Evolutionary conservation across 257 asterid species (phyloP), one percentile per base, ranked within the genome.

Genomic region (Vinca minor): DNA sequence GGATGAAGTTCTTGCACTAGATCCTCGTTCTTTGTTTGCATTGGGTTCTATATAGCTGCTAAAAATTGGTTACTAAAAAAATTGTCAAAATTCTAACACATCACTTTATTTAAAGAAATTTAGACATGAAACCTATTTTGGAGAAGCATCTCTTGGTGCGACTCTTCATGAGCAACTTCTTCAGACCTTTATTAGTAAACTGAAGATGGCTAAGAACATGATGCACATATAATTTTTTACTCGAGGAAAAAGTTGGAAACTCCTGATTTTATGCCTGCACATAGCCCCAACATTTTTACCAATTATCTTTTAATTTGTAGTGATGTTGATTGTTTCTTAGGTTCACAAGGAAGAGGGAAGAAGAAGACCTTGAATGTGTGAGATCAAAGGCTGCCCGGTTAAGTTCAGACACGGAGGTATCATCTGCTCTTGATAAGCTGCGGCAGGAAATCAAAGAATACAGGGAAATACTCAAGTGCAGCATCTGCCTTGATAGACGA

Each of bases 401-500:
- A 68, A 87, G 74, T 73, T 76, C 80, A 32, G 73, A 84, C 39
- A 72, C 74, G 21, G 98, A 89, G 39, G 86, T 87, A n/a, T 78
- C 85, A 39, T 83, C 99, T 47, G 67, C 77, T 26, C 68, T 81
- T 57, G 84, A 86, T 75, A 93, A 87, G 87, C 96, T 87, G 65
- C 79, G 74, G 68, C 85, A 81, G 74, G 96, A 87, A 80, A 88
- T 89, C 45, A 81, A 57, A 74, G 96, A 87, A 78, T 93, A 87
- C 83, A 82, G 75, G 69, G 97, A 87, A 65, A 93, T 93, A 78
- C 88, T 93, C 46, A 89, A 84, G 75, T 93, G 99, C 76, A 78
- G 84, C 63, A 84, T 93, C 66, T 93, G 97, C 85, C 87, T 76
- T 76, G 96, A 93, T 57, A 79, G 90, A 76, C 78, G 95, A 73